A percentile compares a stretch with the other conserved stretches of the same genome.
phyloP scores from a whole-genome alignment of 2,329 filamentous ascomycete species.

The Verticillium nubilum region DNA sequence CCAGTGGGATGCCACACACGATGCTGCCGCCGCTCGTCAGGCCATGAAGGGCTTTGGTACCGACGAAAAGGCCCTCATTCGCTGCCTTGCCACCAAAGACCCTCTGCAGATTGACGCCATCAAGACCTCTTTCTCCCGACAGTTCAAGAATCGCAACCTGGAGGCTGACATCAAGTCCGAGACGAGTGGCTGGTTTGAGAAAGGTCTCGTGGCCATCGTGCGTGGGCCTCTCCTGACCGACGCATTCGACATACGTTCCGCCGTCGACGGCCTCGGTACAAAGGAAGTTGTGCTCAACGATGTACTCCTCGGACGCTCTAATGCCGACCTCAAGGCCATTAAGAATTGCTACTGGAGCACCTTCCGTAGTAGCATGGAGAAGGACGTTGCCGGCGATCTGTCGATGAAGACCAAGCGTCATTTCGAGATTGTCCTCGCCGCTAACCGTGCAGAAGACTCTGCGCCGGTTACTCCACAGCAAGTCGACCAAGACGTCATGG shows the following conservation, averaged over 20 bases:
- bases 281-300: constrained; percentile 86
- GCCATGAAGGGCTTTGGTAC: constrained; percentile 96
- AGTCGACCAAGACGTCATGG: constrained; percentile 69
- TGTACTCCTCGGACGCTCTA: constrained; percentile 73
- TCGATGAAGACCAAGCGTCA: constrained; percentile 81
- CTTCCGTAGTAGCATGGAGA: constrained; percentile 62
- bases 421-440: constrained; percentile 76
- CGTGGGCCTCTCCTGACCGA: constrained; percentile 78
- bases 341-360: constrained; percentile 69
- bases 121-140: constrained; percentile 58
- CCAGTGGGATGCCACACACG: constrained; percentile 59
- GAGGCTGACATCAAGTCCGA: constrained; percentile 73
- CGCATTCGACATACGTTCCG: constrained; percentile 61
- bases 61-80: constrained; percentile 73
- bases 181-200: constrained; percentile 67
- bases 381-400: constrained; percentile 70
- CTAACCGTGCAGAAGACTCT: constrained; percentile 71
- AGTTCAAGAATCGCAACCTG: constrained; percentile 58
- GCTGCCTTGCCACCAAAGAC: constrained; percentile 64
- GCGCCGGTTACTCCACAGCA: constrained; percentile 67
- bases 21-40: constrained; percentile 66
- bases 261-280: constrained; percentile 75
- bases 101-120: constrained; percentile 71
- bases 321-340: constrained; percentile 84
- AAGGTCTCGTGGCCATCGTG: constrained; percentile 68